Base-by-base conservation (phyloP, 2,329 filamentous ascomycete genomes). In the Aspergillus terreus region DNA sequence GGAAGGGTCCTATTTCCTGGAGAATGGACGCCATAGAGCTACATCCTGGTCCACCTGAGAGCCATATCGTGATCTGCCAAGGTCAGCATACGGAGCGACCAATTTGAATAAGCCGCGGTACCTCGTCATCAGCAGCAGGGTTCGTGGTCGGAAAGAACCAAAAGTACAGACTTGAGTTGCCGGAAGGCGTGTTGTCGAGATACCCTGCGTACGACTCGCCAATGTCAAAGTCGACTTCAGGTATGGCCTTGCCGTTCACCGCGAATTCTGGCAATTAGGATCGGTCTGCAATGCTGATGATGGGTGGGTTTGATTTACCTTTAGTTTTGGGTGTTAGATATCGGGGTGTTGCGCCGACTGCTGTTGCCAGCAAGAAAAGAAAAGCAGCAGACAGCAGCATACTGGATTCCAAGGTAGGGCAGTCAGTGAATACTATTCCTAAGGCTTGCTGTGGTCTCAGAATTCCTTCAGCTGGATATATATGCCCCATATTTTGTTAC, bases 1-100 rank as follows among this genome's bases (percentile, higher is more conserved):
- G 54, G 60, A 89, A 86, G 0, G 87, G 87, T 0, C 88, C 87
- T 57, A 91, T 90, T 58, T 91, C 88, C 40, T 88, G 86, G 1
- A 92, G 65, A 0, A 91, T 70, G 3, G 87, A 87, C 55, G 82
- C 78, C 0, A 89, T 75, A 0, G 83, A 86, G n/a, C 67, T 75
- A 54, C 76, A 79, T 4, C 77, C 76, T 4, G 76, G 77, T 5
- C 78, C 77, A 25, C 82, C 81, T 46, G 83, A 83, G 14, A 71
- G 55, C 67, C 66, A 71, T 38, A 69, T 64, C 0, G 65, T 68
- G 42, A 71, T 69, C 58, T 69, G 12, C 14, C 2, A 23, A 21
- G 33, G 11, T 33, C 27, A n/a, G 23, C 25, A 9, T 19, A 19
- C 19, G 19, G 19, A 19, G 3, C 19, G 19, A 19, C 19, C 19